phyloP scores from a whole-genome alignment of 192 early-diverging fungal species.

The Rhizophagus clarus region DNA sequence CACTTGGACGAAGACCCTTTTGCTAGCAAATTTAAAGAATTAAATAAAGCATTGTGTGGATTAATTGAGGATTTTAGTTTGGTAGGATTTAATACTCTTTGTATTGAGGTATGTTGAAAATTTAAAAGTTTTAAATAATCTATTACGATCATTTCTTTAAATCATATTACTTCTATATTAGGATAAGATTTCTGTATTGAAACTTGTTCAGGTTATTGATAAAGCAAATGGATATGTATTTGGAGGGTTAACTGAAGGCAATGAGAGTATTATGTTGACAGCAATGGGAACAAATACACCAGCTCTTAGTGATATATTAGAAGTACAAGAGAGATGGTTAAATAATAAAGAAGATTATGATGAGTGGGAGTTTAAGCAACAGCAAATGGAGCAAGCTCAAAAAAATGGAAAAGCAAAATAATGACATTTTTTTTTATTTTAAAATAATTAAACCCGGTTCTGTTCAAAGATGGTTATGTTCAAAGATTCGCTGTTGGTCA shows the following conservation, averaged over 20 bases:
- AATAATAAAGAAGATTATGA: conserved; percentile 31
- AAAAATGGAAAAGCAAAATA: too few species aligned
- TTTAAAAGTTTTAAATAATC: background rate
- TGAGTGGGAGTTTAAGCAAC: conserved; percentile 7
- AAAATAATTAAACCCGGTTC: too few species aligned
- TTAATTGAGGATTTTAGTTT: conserved; percentile 91
- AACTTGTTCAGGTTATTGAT: conserved; percentile 78
- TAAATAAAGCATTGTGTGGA: conserved; percentile 86
- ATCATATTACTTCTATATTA: conserved; percentile 47
- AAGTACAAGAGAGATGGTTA: conserved; percentile 53
- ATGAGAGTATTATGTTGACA: conserved; percentile 74
- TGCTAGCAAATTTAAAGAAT: conserved; percentile 60
- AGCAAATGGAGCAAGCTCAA: background rate
- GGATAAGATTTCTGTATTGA: conserved; percentile 83
- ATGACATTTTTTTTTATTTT: too few species aligned
- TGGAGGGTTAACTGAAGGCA: conserved; percentile 74
- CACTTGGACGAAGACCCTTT: conserved; percentile 75
- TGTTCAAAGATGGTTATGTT: too few species aligned
- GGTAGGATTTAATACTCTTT: conserved; percentile 90
- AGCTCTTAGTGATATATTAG: conserved; percentile 41
- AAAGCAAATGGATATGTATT: conserved; percentile 92
- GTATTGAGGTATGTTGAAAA: conserved; percentile 41
- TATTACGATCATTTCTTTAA: background rate
- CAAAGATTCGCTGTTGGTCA: too few species aligned
- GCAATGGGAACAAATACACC: conserved; percentile 50